A percentile compares a stretch with the other conserved stretches of the same genome.
These are phyloP conservation scores for Arthroderma uncinatum DNA, from an alignment of 2,329 filamentous ascomycete species.

Conservation along the genomic window DNA sequence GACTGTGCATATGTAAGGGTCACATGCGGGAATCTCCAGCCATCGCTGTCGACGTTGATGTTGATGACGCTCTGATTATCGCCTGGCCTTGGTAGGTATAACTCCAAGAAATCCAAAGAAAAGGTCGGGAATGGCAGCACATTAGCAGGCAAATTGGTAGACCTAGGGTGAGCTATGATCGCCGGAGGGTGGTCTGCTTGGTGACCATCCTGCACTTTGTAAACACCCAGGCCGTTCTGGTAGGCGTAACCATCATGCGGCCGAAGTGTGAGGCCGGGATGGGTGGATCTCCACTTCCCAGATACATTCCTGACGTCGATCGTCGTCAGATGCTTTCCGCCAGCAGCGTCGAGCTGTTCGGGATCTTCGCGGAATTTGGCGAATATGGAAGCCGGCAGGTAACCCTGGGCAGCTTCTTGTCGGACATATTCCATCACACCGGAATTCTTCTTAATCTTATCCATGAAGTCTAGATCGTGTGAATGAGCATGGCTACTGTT, in stretches of 20 bases:
- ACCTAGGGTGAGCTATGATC: conserved; percentile 10
- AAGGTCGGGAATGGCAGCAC: conserved; percentile 37
- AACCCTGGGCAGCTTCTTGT: conserved; percentile 37
- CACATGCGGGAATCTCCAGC: conserved; percentile 41
- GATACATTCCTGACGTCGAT: conserved; percentile 40
- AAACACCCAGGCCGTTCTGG: conserved; percentile 34
- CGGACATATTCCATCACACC: conserved; percentile 39
- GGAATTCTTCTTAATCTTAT: conserved; percentile 39
- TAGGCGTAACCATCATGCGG: conserved; percentile 38
- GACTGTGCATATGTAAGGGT: conserved; percentile 88
- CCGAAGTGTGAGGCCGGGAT: conserved; percentile 33
- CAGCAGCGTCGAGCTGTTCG: conserved; percentile 34
- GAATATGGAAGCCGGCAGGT: conserved; percentile 40
- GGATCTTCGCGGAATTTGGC: conserved; percentile 38
- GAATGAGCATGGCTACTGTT: conserved; percentile 33
- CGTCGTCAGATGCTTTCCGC: conserved; percentile 37
- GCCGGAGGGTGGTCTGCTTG: conserved; percentile 12
- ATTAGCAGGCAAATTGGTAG: conserved; percentile 24
- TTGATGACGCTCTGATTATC: conserved; percentile 7
- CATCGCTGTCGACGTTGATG: conserved; percentile 12
- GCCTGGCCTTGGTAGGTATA: conserved; percentile 39
- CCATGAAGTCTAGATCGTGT: conserved; percentile 39
- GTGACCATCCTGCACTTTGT: conserved; percentile 21
- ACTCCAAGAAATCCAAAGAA: conserved; percentile 37
- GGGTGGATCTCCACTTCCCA: conserved; percentile 38